Base-by-base conservation (phyloP, 352 stramenopile genomes). In the Phytophthora pseudosyringae region DNA sequence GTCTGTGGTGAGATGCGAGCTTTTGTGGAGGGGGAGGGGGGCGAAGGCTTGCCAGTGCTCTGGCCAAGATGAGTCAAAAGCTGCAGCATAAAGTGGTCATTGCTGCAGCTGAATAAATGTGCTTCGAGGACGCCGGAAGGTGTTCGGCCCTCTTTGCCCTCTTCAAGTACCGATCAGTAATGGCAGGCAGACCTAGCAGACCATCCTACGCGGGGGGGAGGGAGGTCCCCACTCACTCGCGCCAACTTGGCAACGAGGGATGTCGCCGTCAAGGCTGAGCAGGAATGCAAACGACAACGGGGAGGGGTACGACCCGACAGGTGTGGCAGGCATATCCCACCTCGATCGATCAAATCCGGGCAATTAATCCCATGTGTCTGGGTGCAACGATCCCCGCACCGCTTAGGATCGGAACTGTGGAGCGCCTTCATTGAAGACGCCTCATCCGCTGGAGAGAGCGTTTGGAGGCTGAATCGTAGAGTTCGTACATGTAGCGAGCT, bases 301-400 rank as follows among this genome's bases (percentile, higher is more conserved):
- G 28, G 46, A 38, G 35, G 39, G 16, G 43, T 50, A 36, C 26
- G 25, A 43, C 21, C 18, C 46, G 38, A 35, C 48, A 60, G 39
- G 38, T 53, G 43, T 59, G 29, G 15, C 26, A 5, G 33, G 7
- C 40, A 41, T 8, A 28, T 67, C 40, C 52, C 59, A 68, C 59
- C 52, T 68, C 44, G 11, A 56, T 59, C 52, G 52, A 47, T 64
- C 61, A 64, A 69, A 69, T 64, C 60, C 15, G 61, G 16, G 13
- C 44, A 69, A 69, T 58, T 64, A 57, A 59, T 69, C 60, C 53
- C 60, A 69, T 58, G 60, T 69, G 61, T 59, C 61, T 69, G 61
- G 61, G 53, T 69, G 53, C 44, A 64, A 64, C 53, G 45, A 69
- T 69, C 52, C 46, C 28, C 35, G 53, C 32, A 53, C 5, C 8